Percentiles rank a stretch among this genome's conserved stretches.
phyloP scores from a whole-genome alignment of 805 yeast genomes.

The Kluyveromyces lactis region DNA sequence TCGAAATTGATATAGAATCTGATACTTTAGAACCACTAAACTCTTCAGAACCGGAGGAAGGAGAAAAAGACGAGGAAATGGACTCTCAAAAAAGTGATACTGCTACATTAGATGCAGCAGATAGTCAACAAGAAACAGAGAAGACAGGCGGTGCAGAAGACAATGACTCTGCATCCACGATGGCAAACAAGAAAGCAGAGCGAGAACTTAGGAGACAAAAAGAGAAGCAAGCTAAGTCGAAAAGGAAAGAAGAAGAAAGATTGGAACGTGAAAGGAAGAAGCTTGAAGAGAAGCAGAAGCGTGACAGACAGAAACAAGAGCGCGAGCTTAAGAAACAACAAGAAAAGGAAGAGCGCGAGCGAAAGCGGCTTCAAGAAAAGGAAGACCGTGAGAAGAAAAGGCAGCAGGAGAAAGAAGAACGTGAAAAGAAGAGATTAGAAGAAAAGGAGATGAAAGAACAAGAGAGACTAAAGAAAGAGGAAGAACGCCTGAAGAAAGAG shows the following conservation, averaged over 20 bases:
- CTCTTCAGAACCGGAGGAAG: background rate
- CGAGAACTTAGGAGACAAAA: slow-evolving; percentile 9
- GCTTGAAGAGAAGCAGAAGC: slow-evolving; percentile 9
- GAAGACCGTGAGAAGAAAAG: slow-evolving; percentile 9
- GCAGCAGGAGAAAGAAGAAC: slow-evolving; percentile 13
- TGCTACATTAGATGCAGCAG: background rate
- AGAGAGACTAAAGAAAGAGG: slow-evolving; percentile 17
- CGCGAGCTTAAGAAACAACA: slow-evolving; percentile 17
- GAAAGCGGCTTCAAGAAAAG: slow-evolving; percentile 12
- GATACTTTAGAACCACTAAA: background rate
- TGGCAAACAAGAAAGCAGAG: slow-evolving; percentile 3
- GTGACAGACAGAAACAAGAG: slow-evolving; percentile 14
- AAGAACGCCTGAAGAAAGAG: slow-evolving; percentile 15
- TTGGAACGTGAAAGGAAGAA: slow-evolving; percentile 30
- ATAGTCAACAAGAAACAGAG: background rate
- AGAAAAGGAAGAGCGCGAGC: slow-evolving; percentile 14
- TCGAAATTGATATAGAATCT: background rate
- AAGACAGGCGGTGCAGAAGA: slow-evolving; percentile 1
- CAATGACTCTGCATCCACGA: background rate
- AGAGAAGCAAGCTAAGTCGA: slow-evolving; percentile 11
- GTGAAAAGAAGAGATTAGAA: slow-evolving; percentile 17
- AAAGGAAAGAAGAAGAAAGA: slow-evolving; percentile 18
- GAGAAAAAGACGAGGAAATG: slow-evolving; percentile 1
- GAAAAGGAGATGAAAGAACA: slow-evolving; percentile 18
- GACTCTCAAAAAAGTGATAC: background rate